Evolutionary conservation across 1,139 yeast genomes (phyloP).

Genomic region (Blastobotrys illinoisensis): DNA sequence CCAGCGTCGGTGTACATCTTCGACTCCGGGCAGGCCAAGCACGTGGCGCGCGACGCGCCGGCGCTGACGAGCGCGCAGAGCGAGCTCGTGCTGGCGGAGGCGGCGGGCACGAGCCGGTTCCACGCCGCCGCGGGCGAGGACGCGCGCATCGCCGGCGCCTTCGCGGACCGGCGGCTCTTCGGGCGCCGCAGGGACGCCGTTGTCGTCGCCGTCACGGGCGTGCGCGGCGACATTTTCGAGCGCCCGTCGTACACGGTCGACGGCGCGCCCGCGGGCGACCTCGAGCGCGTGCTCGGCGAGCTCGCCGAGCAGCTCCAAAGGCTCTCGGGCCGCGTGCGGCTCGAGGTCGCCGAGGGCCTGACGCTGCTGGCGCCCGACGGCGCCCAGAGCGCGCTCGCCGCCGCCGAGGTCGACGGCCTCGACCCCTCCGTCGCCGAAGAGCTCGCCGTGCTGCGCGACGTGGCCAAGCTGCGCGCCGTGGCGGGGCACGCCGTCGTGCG

Average conservation of each 20-base stretch:
- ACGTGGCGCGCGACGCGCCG: conserved; percentile 10
- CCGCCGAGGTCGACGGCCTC: conserved; percentile 1
- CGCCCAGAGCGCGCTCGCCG: conserved; percentile 1
- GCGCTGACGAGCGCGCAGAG: conserved; percentile 19
- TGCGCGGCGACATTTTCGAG: conserved; percentile 15
- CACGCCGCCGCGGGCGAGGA: conserved; percentile 17
- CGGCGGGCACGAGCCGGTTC: conserved; percentile 20
- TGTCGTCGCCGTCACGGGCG: conserved; percentile 23
- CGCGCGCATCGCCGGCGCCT: conserved; percentile 13
- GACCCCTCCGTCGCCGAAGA: background rate
- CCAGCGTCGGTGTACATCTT: conserved; percentile 13
- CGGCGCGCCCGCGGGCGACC: conserved; percentile 16
- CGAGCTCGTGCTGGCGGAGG: conserved; percentile 26
- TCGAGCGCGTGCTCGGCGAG: conserved; percentile 15
- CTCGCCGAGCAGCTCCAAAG: conserved; percentile 17
- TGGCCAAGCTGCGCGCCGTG: background rate
- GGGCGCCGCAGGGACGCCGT: conserved; percentile 9
- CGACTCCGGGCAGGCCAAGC: conserved; percentile 6
- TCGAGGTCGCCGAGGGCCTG: conserved; percentile 17
- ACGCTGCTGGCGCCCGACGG: background rate
- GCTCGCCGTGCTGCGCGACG: background rate
- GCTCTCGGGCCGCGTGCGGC: conserved; percentile 17
- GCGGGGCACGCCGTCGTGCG: conserved; percentile 10
- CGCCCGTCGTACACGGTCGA: conserved; percentile 22
- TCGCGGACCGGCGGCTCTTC: conserved; percentile 12